Evolutionary conservation across 2,329 filamentous ascomycete species (phyloP), one percentile per base, ranked within the genome.

Genomic region (Thelonectria discophora): DNA sequence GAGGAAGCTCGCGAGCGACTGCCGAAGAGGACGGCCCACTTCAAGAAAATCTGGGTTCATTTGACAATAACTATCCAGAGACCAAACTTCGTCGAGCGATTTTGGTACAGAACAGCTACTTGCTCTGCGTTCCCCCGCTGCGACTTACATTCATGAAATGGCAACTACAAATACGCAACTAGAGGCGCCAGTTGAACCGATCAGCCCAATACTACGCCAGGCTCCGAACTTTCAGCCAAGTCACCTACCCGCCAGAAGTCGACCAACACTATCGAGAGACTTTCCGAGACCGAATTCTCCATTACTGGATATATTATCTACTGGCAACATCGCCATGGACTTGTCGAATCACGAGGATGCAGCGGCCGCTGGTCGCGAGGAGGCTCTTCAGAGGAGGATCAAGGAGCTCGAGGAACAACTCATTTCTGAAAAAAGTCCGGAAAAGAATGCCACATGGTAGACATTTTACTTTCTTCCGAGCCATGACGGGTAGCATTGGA

Each of bases 31-130:
- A 46, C 3, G 9, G 13, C 21, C 21, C 3, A 24, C 21, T 24
- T 37, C 27, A 27, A 47, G 12, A n/a, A 17, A 2, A 18, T 55
- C 15, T 55, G 51, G 51, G 42, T 43, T 17, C 51, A 55, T 39
- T 18, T 45, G 13, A 55, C 51, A 2, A 55, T 46, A n/a, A n/a
- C n/a, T n/a, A 20, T 55, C 51, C 3, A 55, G 17, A 27, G 51
- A 55, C 17, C 27, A 30, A 20, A 55, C 51, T 1, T 34, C 51
- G 11, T 40, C 51, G 15, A 27, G 37, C 2, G 30, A 55, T 27
- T 20, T 39, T 13, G 24, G 15, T 2, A 21, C 32, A 11, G 51
- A 55, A 27, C 42, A 43, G 5, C 42, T 55, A 15, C 46, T 27
- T 5, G 18, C 42, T 9, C 18, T 55, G 3, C 24, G 10, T 5